Evolutionary conservation across 345 rosid species (phyloP), one percentile per base, ranked within the genome.

Genomic region (Anacardium occidentale): DNA sequence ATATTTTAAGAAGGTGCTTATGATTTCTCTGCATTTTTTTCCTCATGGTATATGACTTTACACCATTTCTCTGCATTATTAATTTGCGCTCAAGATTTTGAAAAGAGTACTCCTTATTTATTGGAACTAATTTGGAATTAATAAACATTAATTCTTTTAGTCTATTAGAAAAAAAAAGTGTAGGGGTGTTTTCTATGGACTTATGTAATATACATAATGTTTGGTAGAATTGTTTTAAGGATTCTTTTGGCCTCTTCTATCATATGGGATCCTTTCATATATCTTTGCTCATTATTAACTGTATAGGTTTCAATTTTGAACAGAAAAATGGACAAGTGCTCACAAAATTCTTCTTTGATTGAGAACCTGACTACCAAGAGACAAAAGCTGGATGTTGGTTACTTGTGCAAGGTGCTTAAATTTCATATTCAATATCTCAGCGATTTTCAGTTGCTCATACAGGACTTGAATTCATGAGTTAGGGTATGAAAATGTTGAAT

Each of bases 351-450:
- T 56, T 84, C 87, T 47, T 21, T 77, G 54, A 66, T 60, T 63
- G 92, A 83, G 68, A 70, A 25, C 21, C 77, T 64, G 13, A 83
- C 91, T 61, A 83, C 88, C 67, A 94, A 94, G 80, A 81, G 97
- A 70, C 98, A 90, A 75, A 94, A 90, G 84, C 89, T 94, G 50
- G 98, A 89, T 60, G 80, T 83, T 74, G 98, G 99, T 34, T 90
- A 85, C 77, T 63, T 83, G 62, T 65, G 74, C 60, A 92, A 92
- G 99, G 99, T 90, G 72, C 71, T 22, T 25, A 37, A 50, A 52
- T 20, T 34, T 55, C 66, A 37, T 32, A 12, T 44, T 60, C 21
- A 17, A 13, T 37, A 32, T 62, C 40, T 56, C 42, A n/a, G 50
- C 57, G 8, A 52, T 20, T 70, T 73, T 66, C 34, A 37, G 40